Evolutionary conservation across 2,329 filamentous ascomycete genomes (phyloP).

Genomic region (Exophiala lecanii-corni): DNA sequence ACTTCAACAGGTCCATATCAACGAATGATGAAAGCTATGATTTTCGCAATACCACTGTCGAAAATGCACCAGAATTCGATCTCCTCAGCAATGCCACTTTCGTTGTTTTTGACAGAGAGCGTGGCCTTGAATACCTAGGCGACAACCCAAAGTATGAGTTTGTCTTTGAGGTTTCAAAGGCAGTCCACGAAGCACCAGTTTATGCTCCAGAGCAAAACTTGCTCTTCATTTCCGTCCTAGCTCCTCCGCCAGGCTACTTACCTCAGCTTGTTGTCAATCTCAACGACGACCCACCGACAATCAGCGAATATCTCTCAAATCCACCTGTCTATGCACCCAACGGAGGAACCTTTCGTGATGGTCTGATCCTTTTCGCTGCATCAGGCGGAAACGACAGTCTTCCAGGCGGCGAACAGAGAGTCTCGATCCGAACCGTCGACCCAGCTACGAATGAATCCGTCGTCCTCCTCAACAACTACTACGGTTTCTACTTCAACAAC

Average conservation of each 20-base stretch:
- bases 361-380: slow-evolving; percentile 38
- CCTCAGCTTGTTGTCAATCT: slow-evolving; percentile 40
- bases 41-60: slow-evolving; percentile 32
- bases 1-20: slow-evolving; percentile 35
- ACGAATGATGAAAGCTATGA: slow-evolving; percentile 25
- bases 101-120: slow-evolving; percentile 36
- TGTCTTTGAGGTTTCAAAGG: slow-evolving; percentile 35
- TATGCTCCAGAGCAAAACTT: slow-evolving; percentile 39
- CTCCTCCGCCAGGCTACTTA: slow-evolving; percentile 34
- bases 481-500: slow-evolving; percentile 43
- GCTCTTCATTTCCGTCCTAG: slow-evolving; percentile 37
- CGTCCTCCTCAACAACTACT: slow-evolving; percentile 44
- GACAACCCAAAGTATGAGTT: slow-evolving; percentile 34
- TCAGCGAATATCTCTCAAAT: slow-evolving; percentile 35
- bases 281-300: slow-evolving; percentile 39
- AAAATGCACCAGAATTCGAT: slow-evolving; percentile 31
- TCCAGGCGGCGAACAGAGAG: slow-evolving; percentile 36
- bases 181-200: slow-evolving; percentile 42
- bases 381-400: slow-evolving; percentile 36
- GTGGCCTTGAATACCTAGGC: slow-evolving; percentile 36
- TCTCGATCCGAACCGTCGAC: slow-evolving; percentile 42
- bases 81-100: slow-evolving; percentile 35
- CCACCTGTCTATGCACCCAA: slow-evolving; percentile 44
- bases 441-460: slow-evolving; percentile 40
- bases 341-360: slow-evolving; percentile 38